Percentiles rank a stretch among this genome's conserved stretches.
Evolutionary conservation across 1,284 basidiomycete species (phyloP).

Genomic region (Leccinum subspadiceum): DNA sequence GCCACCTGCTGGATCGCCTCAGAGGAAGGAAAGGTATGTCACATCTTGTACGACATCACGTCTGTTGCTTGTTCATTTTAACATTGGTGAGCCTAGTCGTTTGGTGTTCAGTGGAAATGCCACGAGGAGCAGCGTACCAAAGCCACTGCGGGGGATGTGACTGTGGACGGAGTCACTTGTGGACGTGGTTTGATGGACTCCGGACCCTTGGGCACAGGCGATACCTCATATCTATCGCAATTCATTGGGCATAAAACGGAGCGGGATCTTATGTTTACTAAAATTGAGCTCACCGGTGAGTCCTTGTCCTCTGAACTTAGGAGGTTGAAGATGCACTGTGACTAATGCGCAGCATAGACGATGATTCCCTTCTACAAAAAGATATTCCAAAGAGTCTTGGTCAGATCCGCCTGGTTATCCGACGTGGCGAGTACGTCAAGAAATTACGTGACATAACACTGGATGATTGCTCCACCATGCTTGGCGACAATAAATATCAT

Average conservation of each 20-base stretch:
- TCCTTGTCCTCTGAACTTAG: neutral
- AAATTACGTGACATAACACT: neutral
- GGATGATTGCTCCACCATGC: neutral
- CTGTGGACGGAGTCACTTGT: conserved; percentile 9
- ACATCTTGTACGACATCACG: neutral
- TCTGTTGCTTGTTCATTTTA: neutral
- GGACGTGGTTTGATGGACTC: fast-evolving
- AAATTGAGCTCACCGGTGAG: conserved; percentile 17
- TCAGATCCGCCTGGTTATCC: conserved; percentile 9
- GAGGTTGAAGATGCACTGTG: neutral
- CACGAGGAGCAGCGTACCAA: neutral
- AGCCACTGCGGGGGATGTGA: fast-evolving
- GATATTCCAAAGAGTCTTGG: conserved; percentile 8
- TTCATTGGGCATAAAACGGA: neutral
- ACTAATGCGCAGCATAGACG: conserved; percentile 14
- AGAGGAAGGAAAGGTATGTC: conserved; percentile 19
- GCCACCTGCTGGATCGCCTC: neutral
- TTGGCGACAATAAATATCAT: conserved; percentile 5
- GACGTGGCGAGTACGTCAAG: neutral
- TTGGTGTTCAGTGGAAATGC: conserved; percentile 7
- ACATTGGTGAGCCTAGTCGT: conserved; percentile 7
- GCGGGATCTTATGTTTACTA: conserved; percentile 16
- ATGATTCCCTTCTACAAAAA: conserved; percentile 18
- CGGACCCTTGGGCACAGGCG: neutral
- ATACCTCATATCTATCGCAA: neutral